phyloP scores from a whole-genome alignment of 768 basidiomycete genomes.

The Trametes cingulata region DNA sequence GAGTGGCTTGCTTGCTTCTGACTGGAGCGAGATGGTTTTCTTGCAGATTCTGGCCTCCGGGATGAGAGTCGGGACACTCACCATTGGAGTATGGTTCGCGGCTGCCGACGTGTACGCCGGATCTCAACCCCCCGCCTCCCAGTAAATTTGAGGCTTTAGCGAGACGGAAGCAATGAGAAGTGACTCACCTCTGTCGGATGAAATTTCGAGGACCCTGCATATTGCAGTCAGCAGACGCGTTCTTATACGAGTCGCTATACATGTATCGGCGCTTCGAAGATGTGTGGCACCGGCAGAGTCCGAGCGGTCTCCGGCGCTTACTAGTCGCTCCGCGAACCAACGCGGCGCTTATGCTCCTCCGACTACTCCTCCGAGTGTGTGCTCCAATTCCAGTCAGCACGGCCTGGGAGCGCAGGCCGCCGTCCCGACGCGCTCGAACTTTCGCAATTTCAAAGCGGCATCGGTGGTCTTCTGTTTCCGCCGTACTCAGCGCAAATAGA shows the following conservation, averaged over 20 bases:
- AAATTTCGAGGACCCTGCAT: not conserved
- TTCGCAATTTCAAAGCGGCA: not conserved
- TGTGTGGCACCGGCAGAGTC: constrained; percentile 5
- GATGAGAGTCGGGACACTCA: constrained; percentile 2
- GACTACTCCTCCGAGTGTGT: not conserved
- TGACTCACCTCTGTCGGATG: not conserved
- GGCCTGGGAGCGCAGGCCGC: not conserved
- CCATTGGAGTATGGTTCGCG: not conserved
- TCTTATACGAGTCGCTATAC: not conserved
- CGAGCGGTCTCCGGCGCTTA: constrained; percentile 1
- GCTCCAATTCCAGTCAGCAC: not conserved
- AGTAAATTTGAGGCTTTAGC: not conserved
- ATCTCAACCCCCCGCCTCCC: not conserved
- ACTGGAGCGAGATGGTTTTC: not conserved
- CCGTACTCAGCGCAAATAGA: not conserved
- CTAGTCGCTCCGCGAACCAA: constrained; percentile 7
- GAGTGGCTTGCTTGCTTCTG: not conserved
- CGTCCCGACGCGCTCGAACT: not conserved
- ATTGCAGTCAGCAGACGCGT: not conserved
- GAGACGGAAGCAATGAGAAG: not conserved
- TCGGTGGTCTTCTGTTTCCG: not conserved
- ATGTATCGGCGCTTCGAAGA: not conserved
- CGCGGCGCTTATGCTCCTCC: not conserved
- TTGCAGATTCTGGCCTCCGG: not conserved
- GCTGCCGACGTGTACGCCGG: not conserved